Percentiles rank a stretch among this genome's conserved stretches.
These are phyloP conservation scores for Diversispora epigaea DNA, from an alignment of 192 early-diverging fungal species.

Conservation along the genomic window DNA sequence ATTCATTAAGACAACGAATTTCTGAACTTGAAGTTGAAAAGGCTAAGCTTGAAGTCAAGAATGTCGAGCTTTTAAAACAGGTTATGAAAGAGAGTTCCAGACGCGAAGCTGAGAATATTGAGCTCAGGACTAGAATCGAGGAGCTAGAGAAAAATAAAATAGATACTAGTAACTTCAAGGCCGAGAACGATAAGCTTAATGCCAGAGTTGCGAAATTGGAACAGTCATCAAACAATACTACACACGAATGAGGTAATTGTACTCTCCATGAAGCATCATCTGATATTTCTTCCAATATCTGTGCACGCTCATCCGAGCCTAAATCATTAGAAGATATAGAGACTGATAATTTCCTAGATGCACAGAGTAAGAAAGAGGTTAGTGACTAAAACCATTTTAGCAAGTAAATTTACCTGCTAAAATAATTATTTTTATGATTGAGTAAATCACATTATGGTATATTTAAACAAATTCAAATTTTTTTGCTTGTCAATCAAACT, in stretches of 20 bases:
- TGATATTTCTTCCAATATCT: conserved; percentile 32
- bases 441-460: too few species aligned
- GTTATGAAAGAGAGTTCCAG: conserved; percentile 12
- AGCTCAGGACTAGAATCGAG: too few species aligned
- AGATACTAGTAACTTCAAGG: conserved; percentile 24
- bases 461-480: too few species aligned
- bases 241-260: conserved; percentile 26
- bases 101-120: conserved; percentile 3
- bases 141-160: conserved; percentile 32
- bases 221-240: conserved; percentile 15
- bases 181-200: conserved; percentile 22
- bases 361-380: conserved; percentile 20
- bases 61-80: conserved; percentile 22
- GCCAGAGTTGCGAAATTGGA: conserved; percentile 27
- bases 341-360: conserved; percentile 27
- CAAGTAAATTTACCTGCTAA: too few species aligned
- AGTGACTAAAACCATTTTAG: too few species aligned
- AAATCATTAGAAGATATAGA: too few species aligned
- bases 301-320: conserved; percentile 23
- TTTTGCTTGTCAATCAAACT: too few species aligned
- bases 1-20: conserved; percentile 15
- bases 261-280: conserved; percentile 29
- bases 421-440: too few species aligned
- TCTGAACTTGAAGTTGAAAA: too few species aligned
- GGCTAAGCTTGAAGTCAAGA: conserved; percentile 2